Evolutionary conservation across 768 basidiomycete species (phyloP).

Genomic region (Lactifluus volemus): DNA sequence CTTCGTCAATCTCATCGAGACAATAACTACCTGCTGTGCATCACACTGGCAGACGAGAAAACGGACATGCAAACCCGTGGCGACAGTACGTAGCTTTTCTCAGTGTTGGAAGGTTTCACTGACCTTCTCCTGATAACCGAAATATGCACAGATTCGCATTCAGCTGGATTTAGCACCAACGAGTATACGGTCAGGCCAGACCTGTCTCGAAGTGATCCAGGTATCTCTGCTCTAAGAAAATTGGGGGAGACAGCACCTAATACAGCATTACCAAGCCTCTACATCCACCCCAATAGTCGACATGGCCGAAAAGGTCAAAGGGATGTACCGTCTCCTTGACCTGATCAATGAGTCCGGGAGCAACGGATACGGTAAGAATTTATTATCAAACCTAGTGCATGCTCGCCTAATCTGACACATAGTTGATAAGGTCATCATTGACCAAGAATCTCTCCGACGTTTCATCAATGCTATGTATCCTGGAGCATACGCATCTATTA

Average conservation of each 20-base stretch:
- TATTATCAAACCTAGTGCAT: background rate
- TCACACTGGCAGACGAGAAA: background rate
- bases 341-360: constrained; percentile 42
- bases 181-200: too few species aligned
- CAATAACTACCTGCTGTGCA: background rate
- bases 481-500: constrained; percentile 43
- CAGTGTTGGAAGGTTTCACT: too few species aligned
- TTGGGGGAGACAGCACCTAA: too few species aligned
- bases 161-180: too few species aligned
- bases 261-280: too few species aligned
- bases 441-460: constrained; percentile 37
- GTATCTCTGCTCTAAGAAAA: too few species aligned
- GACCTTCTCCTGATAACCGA: too few species aligned
- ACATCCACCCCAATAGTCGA: background rate
- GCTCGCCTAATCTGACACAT: background rate
- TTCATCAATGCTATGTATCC: constrained; percentile 42
- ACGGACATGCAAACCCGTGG: background rate
- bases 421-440: constrained; percentile 58
- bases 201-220: too few species aligned
- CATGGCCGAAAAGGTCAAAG: constrained; percentile 25
- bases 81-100: background rate
- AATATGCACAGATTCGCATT: too few species aligned
- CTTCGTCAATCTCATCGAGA: too few species aligned
- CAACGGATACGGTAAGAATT: constrained; percentile 38
- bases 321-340: constrained; percentile 45